Evolutionary conservation across 768 basidiomycete species (phyloP).

Genomic region (Calocybe cyanea): DNA sequence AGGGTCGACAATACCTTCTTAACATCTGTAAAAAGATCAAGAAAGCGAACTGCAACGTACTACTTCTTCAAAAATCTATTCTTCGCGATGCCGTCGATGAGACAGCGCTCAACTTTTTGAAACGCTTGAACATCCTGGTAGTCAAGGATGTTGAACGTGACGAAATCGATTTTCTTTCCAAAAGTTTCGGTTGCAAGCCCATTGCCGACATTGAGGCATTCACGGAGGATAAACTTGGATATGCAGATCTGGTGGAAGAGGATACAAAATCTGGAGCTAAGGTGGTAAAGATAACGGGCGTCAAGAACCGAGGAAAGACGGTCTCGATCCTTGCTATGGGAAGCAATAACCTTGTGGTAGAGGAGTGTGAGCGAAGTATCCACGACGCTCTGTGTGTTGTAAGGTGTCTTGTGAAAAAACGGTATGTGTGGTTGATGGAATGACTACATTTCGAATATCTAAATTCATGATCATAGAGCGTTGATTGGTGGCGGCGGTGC

Average conservation of each 20-base stretch:
- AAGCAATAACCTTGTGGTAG: conserved; percentile 86
- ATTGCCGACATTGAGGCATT: conserved; percentile 97
- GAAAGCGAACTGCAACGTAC: conserved; percentile 98
- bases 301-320: conserved; percentile 92
- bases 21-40: conserved; percentile 99
- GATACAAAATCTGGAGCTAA: conserved; percentile 76
- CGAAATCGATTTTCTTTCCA: conserved; percentile 95
- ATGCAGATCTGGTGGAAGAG: conserved; percentile 95
- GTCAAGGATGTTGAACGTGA: conserved; percentile 98
- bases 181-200: conserved; percentile 93
- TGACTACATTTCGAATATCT: conserved; percentile 19
- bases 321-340: conserved; percentile 96
- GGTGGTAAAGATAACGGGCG: conserved; percentile 91
- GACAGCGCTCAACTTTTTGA: conserved; percentile 94
- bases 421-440: conserved; percentile 45
- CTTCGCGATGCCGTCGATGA: conserved; percentile 99
- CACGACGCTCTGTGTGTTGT: conserved; percentile 99
- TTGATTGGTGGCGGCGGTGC: conserved; percentile 96
- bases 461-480: conserved; percentile 42
- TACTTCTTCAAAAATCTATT: conserved; percentile 99
- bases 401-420: conserved; percentile 95
- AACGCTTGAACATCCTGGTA: conserved; percentile 92
- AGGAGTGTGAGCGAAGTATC: conserved; percentile 95
- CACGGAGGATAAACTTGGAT: conserved; percentile 96
- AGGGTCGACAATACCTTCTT: conserved; percentile 95